These are phyloP conservation scores for Rhynchosporium graminicola DNA, from an alignment of 2,329 filamentous ascomycete species.

Conservation along the genomic window DNA sequence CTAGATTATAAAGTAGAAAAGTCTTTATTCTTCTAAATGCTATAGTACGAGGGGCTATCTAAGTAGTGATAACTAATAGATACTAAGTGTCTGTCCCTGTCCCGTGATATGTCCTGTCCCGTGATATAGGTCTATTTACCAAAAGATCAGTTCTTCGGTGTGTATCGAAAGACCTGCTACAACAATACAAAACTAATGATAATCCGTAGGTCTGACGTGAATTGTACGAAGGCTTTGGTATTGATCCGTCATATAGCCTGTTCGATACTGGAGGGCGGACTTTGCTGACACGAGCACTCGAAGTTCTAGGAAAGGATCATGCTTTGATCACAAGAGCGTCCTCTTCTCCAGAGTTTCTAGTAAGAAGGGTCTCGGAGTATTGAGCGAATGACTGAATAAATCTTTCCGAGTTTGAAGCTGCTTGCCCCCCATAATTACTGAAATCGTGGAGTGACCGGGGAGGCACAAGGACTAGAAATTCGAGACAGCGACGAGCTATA, in stretches of 20 bases:
- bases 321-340: not conserved
- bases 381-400: slow-evolving; percentile 14
- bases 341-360: not conserved
- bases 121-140: slow-evolving; percentile 19
- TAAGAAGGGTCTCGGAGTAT: not conserved
- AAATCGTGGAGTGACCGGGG: too few relatives aligned
- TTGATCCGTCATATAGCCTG: slow-evolving; percentile 13
- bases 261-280: not conserved
- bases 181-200: not conserved
- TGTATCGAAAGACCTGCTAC: not conserved
- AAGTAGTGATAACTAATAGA: too few relatives aligned
- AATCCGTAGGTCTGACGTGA: slow-evolving; percentile 23
- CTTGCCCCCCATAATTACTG: not conserved
- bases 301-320: not conserved
- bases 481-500: too few relatives aligned
- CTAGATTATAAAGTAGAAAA: too few relatives aligned
- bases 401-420: slow-evolving; percentile 19
- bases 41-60: too few relatives aligned
- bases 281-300: not conserved
- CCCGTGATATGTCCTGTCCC: too few relatives aligned
- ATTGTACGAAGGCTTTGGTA: slow-evolving; percentile 24
- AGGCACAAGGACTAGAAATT: too few relatives aligned
- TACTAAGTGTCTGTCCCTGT: too few relatives aligned
- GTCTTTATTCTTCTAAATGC: too few relatives aligned
- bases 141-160: slow-evolving; percentile 24